Conservation (phyloP, 169 alveolate species). For the Eimeria maxima region DNA sequence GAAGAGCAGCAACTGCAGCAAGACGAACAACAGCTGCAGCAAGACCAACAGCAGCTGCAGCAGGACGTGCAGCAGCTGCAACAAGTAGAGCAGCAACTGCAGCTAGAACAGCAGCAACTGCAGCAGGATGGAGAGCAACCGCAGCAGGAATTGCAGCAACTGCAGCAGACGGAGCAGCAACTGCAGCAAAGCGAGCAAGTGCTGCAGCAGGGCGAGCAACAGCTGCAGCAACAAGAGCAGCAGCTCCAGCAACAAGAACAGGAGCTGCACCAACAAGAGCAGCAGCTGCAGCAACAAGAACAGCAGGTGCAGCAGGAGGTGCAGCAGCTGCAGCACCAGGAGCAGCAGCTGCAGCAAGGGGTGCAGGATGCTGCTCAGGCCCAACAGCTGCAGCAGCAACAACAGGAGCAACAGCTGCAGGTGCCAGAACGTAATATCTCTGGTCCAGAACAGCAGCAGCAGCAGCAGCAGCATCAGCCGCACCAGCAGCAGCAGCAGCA, state of each 20-base stretch:
- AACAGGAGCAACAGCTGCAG: conserved; percentile 25
- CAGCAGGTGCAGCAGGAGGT: neutral
- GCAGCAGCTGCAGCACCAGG: neutral
- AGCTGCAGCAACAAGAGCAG: neutral
- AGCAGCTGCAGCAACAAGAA: neutral
- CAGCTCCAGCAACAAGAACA: neutral
- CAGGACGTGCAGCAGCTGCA: conserved; percentile 23
- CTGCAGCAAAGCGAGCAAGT: neutral
- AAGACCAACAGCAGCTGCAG: neutral
- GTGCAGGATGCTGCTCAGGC: neutral
- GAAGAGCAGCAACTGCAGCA: neutral
- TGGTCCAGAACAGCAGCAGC: neutral
- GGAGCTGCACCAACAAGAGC: neutral
- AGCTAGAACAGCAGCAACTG: neutral
- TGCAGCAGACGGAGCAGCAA: neutral
- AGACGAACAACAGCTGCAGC: neutral
- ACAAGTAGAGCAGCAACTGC: neutral
- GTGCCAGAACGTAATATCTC: neutral
- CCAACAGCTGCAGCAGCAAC: neutral
- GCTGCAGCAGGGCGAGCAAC: neutral
- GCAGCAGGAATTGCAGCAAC: neutral
- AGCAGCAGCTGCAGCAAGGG: neutral
- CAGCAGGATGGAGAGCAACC: neutral
- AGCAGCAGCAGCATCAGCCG: neutral
- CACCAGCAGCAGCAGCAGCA: conserved; percentile 24